Percentiles rank a stretch among this genome's conserved stretches.
Conservation (phyloP, 1,284 basidiomycete species). For the Ganoderma meredithae region DNA sequence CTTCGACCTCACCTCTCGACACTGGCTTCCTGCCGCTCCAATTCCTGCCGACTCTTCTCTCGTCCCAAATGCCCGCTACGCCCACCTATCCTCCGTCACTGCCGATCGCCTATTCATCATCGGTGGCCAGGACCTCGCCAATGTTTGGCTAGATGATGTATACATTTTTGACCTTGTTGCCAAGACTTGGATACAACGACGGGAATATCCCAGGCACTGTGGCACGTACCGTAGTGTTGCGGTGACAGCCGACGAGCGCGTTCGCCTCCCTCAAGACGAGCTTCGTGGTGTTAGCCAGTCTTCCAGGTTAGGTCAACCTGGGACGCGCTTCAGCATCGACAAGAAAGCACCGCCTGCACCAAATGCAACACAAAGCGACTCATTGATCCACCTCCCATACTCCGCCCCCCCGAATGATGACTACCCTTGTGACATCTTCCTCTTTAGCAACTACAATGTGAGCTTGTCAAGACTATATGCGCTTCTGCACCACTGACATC, state of each 20-base stretch:
- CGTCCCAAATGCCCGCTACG: slow-evolving; percentile 80
- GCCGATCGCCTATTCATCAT: slow-evolving; percentile 89
- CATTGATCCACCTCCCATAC: slow-evolving; percentile 76
- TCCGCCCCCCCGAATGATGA: slow-evolving; percentile 75
- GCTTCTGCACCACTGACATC: not conserved
- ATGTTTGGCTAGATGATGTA: slow-evolving; percentile 92
- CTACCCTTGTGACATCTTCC: slow-evolving; percentile 78
- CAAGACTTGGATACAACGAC: slow-evolving; percentile 79
- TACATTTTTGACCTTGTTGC: slow-evolving; percentile 83
- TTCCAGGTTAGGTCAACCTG: slow-evolving; percentile 57
- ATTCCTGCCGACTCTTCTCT: slow-evolving; percentile 37
- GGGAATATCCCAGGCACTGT: slow-evolving; percentile 87
- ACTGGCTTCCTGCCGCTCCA: slow-evolving; percentile 70
- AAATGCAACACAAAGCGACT: slow-evolving; percentile 61
- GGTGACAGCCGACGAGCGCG: slow-evolving; percentile 71
- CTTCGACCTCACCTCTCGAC: slow-evolving; percentile 75
- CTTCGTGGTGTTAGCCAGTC: slow-evolving; percentile 46
- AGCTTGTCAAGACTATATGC: slow-evolving; percentile 34
- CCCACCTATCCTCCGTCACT: slow-evolving; percentile 88
- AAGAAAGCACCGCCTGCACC: slow-evolving; percentile 46
- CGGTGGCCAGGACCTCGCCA: slow-evolving; percentile 91
- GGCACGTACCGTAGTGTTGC: slow-evolving; percentile 94
- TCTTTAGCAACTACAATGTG: slow-evolving; percentile 92
- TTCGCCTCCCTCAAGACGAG: slow-evolving; percentile 75
- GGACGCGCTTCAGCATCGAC: slow-evolving; percentile 63